Evolutionary conservation across 345 rosid genomes (phyloP), one percentile per base, ranked within the genome.

Genomic region (Eucalyptus cloeziana): DNA sequence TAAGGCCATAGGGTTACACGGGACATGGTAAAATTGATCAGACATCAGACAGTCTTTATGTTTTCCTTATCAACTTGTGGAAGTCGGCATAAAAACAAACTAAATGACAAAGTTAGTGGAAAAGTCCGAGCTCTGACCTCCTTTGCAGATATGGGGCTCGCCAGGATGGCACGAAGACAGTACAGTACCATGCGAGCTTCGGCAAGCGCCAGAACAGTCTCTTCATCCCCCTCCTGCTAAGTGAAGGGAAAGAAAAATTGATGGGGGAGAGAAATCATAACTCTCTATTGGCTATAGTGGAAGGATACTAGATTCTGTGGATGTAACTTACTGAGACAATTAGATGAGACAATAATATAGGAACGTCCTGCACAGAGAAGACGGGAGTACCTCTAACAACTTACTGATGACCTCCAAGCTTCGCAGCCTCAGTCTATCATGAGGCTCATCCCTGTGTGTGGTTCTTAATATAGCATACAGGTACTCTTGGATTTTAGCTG

Each of bases 361-460:
- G 85, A 76, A 40, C 85, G 13, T 76, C 5, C 27, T 40, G 47
- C 0, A 11, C 24, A 40, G 30, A 21, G 83, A 76, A 76, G 85
- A 76, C 27, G 85, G 85, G 47, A 67, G 86, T 91, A 95, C 96
- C 95, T 95, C 94, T 86, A 92, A 93, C 40, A 96, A 90, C 49
- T 95, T 94, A 49, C 93, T 94, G 69, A 95, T 93, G 56, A 96
- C 96, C 54, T 95, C 94, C 91, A 96, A 93, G 93, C 96, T 93
- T 89, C 93, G 91, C 71, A 94, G 89, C 67, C 97, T 93, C 69
- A 95, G 51, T 90, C 24, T 89, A 81, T 96, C 97, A 89, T 92
- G 91, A 89, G 94, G 85, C 90, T 69, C 91, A 25, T 88, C 94
- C 45, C 40, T 79, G 89, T 60, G 89, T 52, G 89, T 83, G 86